A percentile compares a stretch with the other conserved stretches of the same genome.
These are phyloP conservation scores for Actinomucor elegans DNA, from an alignment of 371 early-diverging fungal genomes.

Conservation along the genomic window DNA sequence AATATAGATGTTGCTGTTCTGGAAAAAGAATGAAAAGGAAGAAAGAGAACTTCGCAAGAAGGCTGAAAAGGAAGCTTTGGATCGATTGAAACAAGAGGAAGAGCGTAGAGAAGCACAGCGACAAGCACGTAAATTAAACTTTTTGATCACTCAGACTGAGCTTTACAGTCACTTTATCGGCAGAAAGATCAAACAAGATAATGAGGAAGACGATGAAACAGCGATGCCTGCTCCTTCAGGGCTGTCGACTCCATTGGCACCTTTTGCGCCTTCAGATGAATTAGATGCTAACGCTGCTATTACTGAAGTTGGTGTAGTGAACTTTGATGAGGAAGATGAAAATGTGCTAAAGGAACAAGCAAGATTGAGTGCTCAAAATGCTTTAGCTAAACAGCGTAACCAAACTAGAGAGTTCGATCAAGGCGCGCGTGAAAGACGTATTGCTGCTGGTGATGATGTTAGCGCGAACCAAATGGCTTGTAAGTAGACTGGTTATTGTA, in stretches of 20 bases:
- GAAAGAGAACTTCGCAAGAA: slow-evolving; percentile 89
- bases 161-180: slow-evolving; percentile 96
- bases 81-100: slow-evolving; percentile 81
- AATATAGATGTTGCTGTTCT: slow-evolving; percentile 83
- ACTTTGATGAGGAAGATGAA: slow-evolving; percentile 83
- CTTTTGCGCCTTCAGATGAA: slow-evolving; percentile 12
- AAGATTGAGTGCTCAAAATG: slow-evolving; percentile 74
- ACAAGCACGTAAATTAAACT: slow-evolving; percentile 95
- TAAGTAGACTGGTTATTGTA: slow-evolving; percentile 34
- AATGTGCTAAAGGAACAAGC: slow-evolving; percentile 71
- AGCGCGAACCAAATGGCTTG: slow-evolving; percentile 53
- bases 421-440: slow-evolving; percentile 51
- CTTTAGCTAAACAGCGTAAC: slow-evolving; percentile 73
- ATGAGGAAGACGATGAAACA: slow-evolving; percentile 47
- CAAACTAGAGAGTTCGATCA: slow-evolving; percentile 74
- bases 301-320: slow-evolving; percentile 57
- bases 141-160: slow-evolving; percentile 96
- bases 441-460: slow-evolving; percentile 44
- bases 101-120: slow-evolving; percentile 88
- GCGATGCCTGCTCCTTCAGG: slow-evolving; percentile 32
- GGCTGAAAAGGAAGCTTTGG: slow-evolving; percentile 89
- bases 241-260: slow-evolving; percentile 17
- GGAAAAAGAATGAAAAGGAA: slow-evolving; percentile 90
- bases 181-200: slow-evolving; percentile 65
- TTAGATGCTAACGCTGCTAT: slow-evolving; percentile 18